phyloP scores from a whole-genome alignment of 2,329 filamentous ascomycete species.

The Colletotrichum shisoi region DNA sequence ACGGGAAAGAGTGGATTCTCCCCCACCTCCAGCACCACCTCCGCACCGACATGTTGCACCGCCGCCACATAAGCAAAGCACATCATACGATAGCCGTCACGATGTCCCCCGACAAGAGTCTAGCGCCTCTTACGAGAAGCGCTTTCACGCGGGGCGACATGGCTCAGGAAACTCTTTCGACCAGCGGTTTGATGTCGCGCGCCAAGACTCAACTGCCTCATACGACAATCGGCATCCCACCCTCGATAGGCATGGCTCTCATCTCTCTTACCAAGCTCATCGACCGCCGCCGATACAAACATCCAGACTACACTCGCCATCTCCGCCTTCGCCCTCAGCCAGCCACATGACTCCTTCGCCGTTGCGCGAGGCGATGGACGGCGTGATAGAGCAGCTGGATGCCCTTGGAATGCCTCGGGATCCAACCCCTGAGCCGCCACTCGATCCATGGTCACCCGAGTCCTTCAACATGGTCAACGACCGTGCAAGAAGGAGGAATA shows the following conservation, averaged over 20 bases:
- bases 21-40: constrained; percentile 82
- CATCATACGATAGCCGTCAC: constrained; percentile 45
- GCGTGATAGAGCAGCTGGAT: constrained; percentile 93
- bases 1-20: constrained; percentile 59
- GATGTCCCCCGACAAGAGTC: constrained; percentile 52
- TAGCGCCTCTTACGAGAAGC: constrained; percentile 51
- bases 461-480: constrained; percentile 71
- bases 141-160: constrained; percentile 47
- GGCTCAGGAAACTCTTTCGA: constrained; percentile 54
- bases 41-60: constrained; percentile 75
- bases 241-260: constrained; percentile 52
- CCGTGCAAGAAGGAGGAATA: constrained; percentile 49
- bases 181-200: constrained; percentile 44
- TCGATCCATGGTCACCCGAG: constrained; percentile 89
- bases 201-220: constrained; percentile 47
- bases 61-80: constrained; percentile 46
- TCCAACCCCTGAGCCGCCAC: constrained; percentile 62
- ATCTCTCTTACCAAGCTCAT: constrained; percentile 47
- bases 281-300: constrained; percentile 58
- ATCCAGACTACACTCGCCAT: constrained; percentile 68
- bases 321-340: constrained; percentile 71
- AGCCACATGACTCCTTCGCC: constrained; percentile 86
- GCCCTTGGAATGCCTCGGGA: constrained; percentile 76
- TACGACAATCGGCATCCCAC: constrained; percentile 44
- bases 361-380: constrained; percentile 93